phyloP scores from a whole-genome alignment of 2,329 filamentous ascomycete species.

The Truncatella angustata region DNA sequence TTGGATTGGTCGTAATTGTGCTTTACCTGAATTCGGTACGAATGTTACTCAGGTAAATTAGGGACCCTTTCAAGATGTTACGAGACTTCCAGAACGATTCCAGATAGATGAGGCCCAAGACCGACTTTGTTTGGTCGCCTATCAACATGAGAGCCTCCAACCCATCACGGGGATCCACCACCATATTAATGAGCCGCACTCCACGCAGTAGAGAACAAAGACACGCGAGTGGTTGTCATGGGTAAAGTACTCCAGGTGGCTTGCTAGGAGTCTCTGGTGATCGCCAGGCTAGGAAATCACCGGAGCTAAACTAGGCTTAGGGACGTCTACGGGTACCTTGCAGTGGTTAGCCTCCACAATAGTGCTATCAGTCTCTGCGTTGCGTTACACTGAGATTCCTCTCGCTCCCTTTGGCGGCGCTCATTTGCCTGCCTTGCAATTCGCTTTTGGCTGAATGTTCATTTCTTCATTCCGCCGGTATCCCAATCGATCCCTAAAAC shows the following conservation, averaged over 20 bases:
- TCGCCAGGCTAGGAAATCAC: not conserved
- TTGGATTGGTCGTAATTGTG: not conserved
- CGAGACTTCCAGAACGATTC: slow-evolving; percentile 6
- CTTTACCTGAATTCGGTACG: not conserved
- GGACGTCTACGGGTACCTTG: slow-evolving; percentile 2
- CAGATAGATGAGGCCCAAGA: slow-evolving; percentile 3
- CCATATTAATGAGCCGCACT: not conserved
- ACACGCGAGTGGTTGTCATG: slow-evolving; percentile 6
- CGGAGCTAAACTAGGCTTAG: slow-evolving; percentile 2
- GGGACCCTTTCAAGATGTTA: slow-evolving; percentile 2
- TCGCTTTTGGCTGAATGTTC: not conserved
- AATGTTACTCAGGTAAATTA: not conserved
- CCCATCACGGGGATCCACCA: not conserved
- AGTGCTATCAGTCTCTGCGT: not conserved
- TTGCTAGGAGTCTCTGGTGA: slow-evolving; percentile 2
- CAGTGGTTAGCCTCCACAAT: not conserved
- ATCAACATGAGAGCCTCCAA: slow-evolving; percentile 1
- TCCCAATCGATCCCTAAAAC: not conserved
- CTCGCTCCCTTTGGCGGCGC: slow-evolving; percentile 6
- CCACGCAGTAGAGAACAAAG: not conserved
- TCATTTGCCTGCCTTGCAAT: not conserved
- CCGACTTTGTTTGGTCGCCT: not conserved
- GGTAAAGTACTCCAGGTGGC: not conserved
- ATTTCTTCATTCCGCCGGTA: slow-evolving; percentile 1
- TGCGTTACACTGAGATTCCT: not conserved